Conservation (phyloP, 306 rosid species). For the Rosa persica region DNA sequence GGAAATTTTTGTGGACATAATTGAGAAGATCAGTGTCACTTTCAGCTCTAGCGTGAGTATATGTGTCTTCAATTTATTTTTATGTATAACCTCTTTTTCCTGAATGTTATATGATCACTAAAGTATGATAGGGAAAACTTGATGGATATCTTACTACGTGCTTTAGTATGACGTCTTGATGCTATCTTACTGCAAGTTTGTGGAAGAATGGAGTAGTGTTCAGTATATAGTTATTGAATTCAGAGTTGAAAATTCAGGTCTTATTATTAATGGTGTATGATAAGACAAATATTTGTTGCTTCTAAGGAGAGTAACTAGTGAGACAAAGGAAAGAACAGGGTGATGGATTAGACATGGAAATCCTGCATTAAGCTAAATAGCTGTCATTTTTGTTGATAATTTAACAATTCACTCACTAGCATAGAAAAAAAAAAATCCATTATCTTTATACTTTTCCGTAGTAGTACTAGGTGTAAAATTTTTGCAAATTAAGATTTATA, state of each 20-base stretch:
- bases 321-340: not conserved
- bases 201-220: not conserved
- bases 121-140: not conserved
- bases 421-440: not conserved
- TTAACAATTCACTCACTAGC: not conserved
- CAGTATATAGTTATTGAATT: not conserved
- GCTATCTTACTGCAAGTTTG: not conserved
- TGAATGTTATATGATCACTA: not conserved
- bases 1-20: slow-evolving; percentile 87
- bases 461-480: not conserved
- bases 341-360: not conserved
- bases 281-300: not conserved
- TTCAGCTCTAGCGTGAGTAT: slow-evolving; percentile 82
- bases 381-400: not conserved
- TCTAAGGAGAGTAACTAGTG: not conserved
- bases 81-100: slow-evolving; percentile 2
- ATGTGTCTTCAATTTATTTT: slow-evolving; percentile 24
- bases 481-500: not conserved
- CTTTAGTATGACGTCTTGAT: not conserved
- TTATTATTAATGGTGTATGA: not conserved
- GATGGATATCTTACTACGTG: not conserved
- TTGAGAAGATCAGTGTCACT: slow-evolving; percentile 91
- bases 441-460: not conserved
- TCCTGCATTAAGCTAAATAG: not conserved
- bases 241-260: not conserved